Percentiles rank a stretch among this genome's conserved stretches.
Evolutionary conservation across 768 basidiomycete species (phyloP).

Genomic region (Royoungia palumana): DNA sequence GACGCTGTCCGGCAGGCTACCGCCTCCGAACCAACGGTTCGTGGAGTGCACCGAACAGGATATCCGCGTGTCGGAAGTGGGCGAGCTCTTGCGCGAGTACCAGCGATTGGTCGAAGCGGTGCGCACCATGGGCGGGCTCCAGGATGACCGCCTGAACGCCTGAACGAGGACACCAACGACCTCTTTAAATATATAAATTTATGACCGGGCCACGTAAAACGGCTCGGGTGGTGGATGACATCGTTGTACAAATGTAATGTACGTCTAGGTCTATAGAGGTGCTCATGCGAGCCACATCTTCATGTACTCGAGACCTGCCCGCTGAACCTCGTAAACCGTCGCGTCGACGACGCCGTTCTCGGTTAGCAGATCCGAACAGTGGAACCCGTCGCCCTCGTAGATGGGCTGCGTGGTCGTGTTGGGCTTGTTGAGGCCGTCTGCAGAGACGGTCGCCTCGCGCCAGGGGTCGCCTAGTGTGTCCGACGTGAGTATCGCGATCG

Average conservation of each 20-base stretch:
- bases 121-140: slow-evolving; percentile 46
- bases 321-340: slow-evolving; percentile 53
- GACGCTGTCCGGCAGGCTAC: slow-evolving; percentile 38
- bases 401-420: slow-evolving; percentile 58
- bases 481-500: not conserved
- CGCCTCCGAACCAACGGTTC: slow-evolving; percentile 68
- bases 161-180: too few species aligned
- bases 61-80: slow-evolving; percentile 76
- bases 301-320: slow-evolving; percentile 49
- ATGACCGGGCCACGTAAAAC: too few species aligned
- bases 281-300: slow-evolving; percentile 48
- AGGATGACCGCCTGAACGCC: slow-evolving; percentile 12
- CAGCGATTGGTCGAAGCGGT: slow-evolving; percentile 70
- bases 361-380: slow-evolving; percentile 56
- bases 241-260: slow-evolving; percentile 8
- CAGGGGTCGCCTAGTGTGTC: slow-evolving; percentile 62
- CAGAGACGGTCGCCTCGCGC: slow-evolving; percentile 66
- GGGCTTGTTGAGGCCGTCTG: slow-evolving; percentile 41
- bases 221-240: too few species aligned
- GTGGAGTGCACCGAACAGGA: slow-evolving; percentile 73
- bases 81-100: slow-evolving; percentile 78
- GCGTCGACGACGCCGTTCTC: slow-evolving; percentile 43
- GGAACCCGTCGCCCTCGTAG: slow-evolving; percentile 59
- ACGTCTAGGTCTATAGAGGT: not conserved
- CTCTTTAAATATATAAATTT: too few species aligned